Evolutionary conservation across 495 filamentous ascomycete genomes (phyloP), one percentile per base, ranked within the genome.

Genomic region (Letharia columbiana): DNA sequence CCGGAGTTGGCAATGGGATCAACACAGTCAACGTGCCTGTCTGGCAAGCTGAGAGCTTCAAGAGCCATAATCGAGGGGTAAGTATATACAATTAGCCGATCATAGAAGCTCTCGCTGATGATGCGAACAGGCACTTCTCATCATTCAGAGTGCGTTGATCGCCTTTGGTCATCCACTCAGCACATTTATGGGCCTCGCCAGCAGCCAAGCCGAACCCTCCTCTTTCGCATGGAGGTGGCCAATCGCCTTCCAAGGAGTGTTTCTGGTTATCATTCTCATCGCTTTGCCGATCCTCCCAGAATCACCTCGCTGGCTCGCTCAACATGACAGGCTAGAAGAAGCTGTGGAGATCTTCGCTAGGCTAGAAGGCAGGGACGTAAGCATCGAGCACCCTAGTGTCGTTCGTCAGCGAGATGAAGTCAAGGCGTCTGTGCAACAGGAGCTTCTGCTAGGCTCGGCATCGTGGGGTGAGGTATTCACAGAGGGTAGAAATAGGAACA

Each of bases 251-350:
- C 70, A 71, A 68, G 69, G 69, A 18, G 23, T 69, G 40, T 71
- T 71, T 23, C 42, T 70, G 20, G 15, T 70, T 20, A 73, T 77
- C 23, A 71, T 85, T 44, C 80, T 89, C 11, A 79, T 80, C 20
- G 62, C 75, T 4, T 81, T 87, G 7, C 78, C 90, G 37, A 85
- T 89, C 77, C 66, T 77, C 49, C 80, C 81, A 6, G 81, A 84
- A 71, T 80, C 78, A 2, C 82, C 82, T 11, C 77, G 82, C 7
- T 84, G 77, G 76, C 67, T 84, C 5, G 73, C 82, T 37, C 74
- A 77, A 8, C 69, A 76, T 11, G 81, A 77, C 56, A 74, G 78
- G 28, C 56, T 72, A 18, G 80, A 82, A 1, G 78, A 86, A 69
- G 86, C 84, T 2, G 80, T 86, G 3, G 66, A 72, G 13, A 85